These are phyloP conservation scores for Ceratobasidium papillatum DNA, from an alignment of 1,284 basidiomycete species.

Conservation along the genomic window DNA sequence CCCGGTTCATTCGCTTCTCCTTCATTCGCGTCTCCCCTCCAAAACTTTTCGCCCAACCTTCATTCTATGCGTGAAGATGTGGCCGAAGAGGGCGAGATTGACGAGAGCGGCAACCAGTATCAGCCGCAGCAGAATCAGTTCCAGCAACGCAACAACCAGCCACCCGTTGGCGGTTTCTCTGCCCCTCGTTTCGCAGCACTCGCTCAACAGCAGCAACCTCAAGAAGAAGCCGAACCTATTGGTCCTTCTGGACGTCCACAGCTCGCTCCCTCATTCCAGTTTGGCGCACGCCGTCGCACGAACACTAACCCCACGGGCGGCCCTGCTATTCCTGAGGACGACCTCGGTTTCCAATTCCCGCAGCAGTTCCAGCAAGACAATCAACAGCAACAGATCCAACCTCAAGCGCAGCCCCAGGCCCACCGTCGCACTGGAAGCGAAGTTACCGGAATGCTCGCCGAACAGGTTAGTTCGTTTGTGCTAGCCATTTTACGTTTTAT, in stretches of 20 bases:
- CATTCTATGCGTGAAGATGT: conserved; percentile 82
- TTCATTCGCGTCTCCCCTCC: conserved; percentile 66
- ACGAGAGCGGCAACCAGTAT: conserved; percentile 58
- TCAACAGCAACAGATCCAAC: conserved; percentile 21
- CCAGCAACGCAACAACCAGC: conserved; percentile 73
- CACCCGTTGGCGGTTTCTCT: conserved; percentile 66
- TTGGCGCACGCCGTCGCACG: conserved; percentile 74
- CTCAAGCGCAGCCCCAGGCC: conserved; percentile 53
- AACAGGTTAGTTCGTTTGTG: conserved; percentile 69
- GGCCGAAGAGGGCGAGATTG: conserved; percentile 83
- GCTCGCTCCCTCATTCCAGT: conserved; percentile 88
- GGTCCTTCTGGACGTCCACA: conserved; percentile 88
- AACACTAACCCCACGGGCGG: conserved; percentile 53
- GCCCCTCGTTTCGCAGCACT: conserved; percentile 88
- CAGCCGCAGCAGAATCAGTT: conserved; percentile 59
- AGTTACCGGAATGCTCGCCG: conserved; percentile 81
- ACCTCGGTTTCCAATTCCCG: conserved; percentile 81
- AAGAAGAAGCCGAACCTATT: conserved; percentile 59
- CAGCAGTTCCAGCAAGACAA: conserved; percentile 58
- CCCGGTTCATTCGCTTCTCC: conserved; percentile 48
- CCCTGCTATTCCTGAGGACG: conserved; percentile 80
- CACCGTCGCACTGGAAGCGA: conserved; percentile 67
- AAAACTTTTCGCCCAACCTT: conserved; percentile 76
- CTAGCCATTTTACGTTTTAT: background rate
- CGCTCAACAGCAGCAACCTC: conserved; percentile 53